phyloP scores from a whole-genome alignment of 805 yeast species.

The Dipodascopsis uninucleata region DNA sequence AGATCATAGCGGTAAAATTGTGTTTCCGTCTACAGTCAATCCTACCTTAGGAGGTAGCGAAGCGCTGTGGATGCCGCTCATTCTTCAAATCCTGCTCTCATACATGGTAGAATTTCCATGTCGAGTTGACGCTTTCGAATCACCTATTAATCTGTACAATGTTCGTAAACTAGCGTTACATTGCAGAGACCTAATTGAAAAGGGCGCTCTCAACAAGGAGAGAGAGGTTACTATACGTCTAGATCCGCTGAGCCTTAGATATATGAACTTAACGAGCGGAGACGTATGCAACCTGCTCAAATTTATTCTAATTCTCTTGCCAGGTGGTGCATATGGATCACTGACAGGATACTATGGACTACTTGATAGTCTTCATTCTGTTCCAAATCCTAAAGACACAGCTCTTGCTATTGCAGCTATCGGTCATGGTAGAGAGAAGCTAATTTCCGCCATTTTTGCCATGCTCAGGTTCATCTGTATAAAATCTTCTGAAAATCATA shows the following conservation, averaged over 20 bases:
- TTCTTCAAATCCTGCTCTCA: background rate
- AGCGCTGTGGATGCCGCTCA: background rate
- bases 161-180: background rate
- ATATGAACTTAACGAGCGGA: background rate
- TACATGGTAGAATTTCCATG: background rate
- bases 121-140: background rate
- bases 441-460: background rate
- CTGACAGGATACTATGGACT: background rate
- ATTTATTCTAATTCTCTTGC: background rate
- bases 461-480: background rate
- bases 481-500: background rate
- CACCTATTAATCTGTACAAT: background rate
- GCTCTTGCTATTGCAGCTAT: background rate
- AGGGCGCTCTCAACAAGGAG: background rate
- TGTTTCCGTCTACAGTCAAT: background rate
- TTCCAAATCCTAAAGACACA: background rate
- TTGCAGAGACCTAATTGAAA: background rate
- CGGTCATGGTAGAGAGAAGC: background rate
- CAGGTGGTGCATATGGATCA: background rate
- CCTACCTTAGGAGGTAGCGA: background rate
- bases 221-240: background rate
- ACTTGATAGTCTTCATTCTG: background rate
- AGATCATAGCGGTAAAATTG: background rate
- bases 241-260: background rate
- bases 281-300: background rate